These are phyloP conservation scores for Suhomyces bolitotheri DNA, from an alignment of 1,139 yeast genomes.

Conservation along the genomic window DNA sequence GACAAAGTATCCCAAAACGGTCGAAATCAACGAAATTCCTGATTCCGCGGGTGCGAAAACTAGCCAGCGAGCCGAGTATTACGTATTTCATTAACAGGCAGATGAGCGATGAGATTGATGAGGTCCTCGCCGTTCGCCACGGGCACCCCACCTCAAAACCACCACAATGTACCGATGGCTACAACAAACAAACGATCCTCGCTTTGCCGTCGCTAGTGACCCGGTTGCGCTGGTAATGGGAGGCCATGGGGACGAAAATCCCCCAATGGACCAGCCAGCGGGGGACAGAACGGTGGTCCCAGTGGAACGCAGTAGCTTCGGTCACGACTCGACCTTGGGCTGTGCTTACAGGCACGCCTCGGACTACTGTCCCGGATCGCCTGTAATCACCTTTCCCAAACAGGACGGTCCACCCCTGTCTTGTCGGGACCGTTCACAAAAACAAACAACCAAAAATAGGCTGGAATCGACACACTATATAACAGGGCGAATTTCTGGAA, in stretches of 20 bases:
- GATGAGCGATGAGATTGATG: not conserved
- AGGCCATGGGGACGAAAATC: too few relatives aligned
- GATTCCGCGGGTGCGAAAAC: slow-evolving; percentile 5
- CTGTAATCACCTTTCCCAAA: slow-evolving; percentile 8
- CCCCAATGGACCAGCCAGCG: too few relatives aligned
- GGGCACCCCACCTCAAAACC: not conserved
- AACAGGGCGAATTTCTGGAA: slow-evolving; percentile 5
- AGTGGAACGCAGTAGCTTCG: not conserved
- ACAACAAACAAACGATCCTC: too few relatives aligned
- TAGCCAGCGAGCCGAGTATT: not conserved
- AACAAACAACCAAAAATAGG: slow-evolving; percentile 14
- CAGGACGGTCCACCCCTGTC: slow-evolving; percentile 6
- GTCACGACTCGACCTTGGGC: not conserved
- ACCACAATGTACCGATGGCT: not conserved
- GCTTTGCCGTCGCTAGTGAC: too few relatives aligned
- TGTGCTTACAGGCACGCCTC: slow-evolving; percentile 4
- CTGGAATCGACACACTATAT: slow-evolving; percentile 4
- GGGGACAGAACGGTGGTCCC: not conserved
- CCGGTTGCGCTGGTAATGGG: too few relatives aligned
- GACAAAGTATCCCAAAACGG: slow-evolving; percentile 5
- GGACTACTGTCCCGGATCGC: not conserved
- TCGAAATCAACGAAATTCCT: slow-evolving; percentile 3
- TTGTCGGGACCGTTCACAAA: slow-evolving; percentile 9
- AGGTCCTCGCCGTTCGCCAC: not conserved
- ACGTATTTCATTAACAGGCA: not conserved